phyloP scores from a whole-genome alignment of 2,329 filamentous ascomycete genomes.

The Phialemonium atrogriseum region DNA sequence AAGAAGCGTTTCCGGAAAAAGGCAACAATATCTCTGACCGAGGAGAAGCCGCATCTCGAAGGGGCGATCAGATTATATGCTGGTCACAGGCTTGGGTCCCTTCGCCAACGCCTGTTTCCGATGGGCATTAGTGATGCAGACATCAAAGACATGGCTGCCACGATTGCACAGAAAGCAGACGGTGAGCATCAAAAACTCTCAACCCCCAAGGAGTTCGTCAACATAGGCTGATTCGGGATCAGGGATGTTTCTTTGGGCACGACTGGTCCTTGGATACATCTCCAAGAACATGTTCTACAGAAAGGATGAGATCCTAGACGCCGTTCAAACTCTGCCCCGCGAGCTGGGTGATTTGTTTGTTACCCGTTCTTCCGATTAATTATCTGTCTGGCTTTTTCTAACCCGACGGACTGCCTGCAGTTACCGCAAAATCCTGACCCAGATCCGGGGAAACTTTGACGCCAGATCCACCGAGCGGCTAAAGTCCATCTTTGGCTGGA shows the following conservation, averaged over 20 bases:
- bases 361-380: background rate
- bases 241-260: slow-evolving; percentile 30
- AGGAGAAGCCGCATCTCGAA: slow-evolving; percentile 14
- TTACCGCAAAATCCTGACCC: slow-evolving; percentile 20
- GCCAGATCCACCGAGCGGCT: slow-evolving; percentile 18
- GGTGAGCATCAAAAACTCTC: slow-evolving; percentile 11
- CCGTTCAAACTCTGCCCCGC: slow-evolving; percentile 15
- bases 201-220: background rate
- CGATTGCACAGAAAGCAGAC: slow-evolving; percentile 16
- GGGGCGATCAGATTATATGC: slow-evolving; percentile 15
- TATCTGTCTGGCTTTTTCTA: background rate
- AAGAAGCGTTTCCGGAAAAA: slow-evolving; percentile 10
- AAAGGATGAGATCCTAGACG: slow-evolving; percentile 13
- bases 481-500: slow-evolving; percentile 23
- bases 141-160: slow-evolving; percentile 9
- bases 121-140: slow-evolving; percentile 11
- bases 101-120: slow-evolving; percentile 8
- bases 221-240: background rate
- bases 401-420: slow-evolving; percentile 11
- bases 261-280: slow-evolving; percentile 25
- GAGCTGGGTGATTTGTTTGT: slow-evolving; percentile 18
- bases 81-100: slow-evolving; percentile 4
- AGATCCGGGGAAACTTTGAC: slow-evolving; percentile 17
- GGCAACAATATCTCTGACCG: slow-evolving; percentile 14
- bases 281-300: slow-evolving; percentile 20